A percentile compares a stretch with the other conserved stretches of the same genome.
Conservation (phyloP, 2,329 filamentous ascomycete genomes). For the Cladosporium sp. region DNA sequence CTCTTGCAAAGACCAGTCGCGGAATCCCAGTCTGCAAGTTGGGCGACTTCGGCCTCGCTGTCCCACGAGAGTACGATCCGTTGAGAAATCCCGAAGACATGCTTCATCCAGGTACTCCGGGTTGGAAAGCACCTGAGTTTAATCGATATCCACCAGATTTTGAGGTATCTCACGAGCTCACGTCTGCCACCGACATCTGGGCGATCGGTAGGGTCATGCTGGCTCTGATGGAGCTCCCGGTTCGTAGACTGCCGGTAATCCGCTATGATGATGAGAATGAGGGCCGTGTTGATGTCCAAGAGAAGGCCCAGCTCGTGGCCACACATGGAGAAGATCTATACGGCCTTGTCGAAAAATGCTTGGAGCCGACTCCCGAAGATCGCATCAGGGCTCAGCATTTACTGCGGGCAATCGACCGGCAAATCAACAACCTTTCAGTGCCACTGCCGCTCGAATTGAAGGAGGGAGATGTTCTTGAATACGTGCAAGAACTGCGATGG, state of each 20-base stretch:
- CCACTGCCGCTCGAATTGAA: not conserved
- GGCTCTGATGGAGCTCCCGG: not conserved
- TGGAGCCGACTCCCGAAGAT: not conserved
- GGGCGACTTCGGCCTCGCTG: not conserved
- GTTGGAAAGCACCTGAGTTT: not conserved
- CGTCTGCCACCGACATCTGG: not conserved
- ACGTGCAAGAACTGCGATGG: not conserved
- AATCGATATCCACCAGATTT: not conserved
- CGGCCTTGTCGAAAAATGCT: not conserved
- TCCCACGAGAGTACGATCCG: not conserved
- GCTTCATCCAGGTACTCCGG: not conserved
- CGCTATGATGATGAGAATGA: not conserved
- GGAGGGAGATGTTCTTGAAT: not conserved
- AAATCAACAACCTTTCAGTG: not conserved
- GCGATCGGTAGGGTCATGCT: slow-evolving; percentile 1
- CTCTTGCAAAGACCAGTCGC: not conserved
- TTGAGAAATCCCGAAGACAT: not conserved
- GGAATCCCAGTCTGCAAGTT: not conserved
- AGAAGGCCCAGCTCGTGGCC: not conserved
- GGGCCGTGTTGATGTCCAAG: not conserved
- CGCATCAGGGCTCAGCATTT: not conserved
- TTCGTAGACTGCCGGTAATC: not conserved
- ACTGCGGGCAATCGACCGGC: not conserved
- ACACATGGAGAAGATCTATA: not conserved
- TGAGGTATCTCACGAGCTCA: not conserved